Base-by-base conservation (phyloP, 75 land plant genomes). In the Pseudotsuga menziesii region DNA sequence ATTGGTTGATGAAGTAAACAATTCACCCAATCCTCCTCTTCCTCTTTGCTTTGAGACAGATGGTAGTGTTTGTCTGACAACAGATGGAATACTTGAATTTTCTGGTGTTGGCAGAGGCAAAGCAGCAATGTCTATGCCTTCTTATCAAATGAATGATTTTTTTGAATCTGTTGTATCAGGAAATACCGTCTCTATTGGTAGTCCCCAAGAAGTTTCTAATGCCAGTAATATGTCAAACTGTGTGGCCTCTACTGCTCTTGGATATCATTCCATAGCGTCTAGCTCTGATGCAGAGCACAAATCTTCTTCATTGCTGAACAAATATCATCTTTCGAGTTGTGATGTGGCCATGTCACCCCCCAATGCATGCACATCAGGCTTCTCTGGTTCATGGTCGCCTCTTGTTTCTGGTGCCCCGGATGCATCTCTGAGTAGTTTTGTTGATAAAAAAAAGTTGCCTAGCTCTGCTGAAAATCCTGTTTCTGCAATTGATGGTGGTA, bases 111-210 rank as follows among this genome's bases (percentile, higher is more conserved):
- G 72, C 9, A 69, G 48, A 39, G 19, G 22, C 20, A 44, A 69
- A 36, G 72, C 2, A 8, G 20, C 72, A 39, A 69, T 39, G 4
- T 2, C 48, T 69, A 9, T 39, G 39, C 11, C 52, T 20, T 39
- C 52, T 19, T 69, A 41, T 69, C 52, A 69, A 69, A 41, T 39
- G 72, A 69, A 69, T 69, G 52, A 41, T 69, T 69, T 36, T 20
- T 39, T 39, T 13, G 72, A 69, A 11, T 69, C 52, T 69, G 52
- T 69, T 3, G 20, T 69, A 35, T 36, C 72, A 36, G n/a, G 72
- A 7, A 69, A n/a, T n/a, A n/a, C 2, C 11, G 39, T 69, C 44
- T 69, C 25, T 69, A 25, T 69, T 39, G 72, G 22, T 4, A 39
- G 23, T 8, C 72, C 52, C 12, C 19, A 35, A 6, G 72, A 69